Evolutionary conservation across 805 yeast genomes (phyloP).

Genomic region (Zygosaccharomyces bisporus): DNA sequence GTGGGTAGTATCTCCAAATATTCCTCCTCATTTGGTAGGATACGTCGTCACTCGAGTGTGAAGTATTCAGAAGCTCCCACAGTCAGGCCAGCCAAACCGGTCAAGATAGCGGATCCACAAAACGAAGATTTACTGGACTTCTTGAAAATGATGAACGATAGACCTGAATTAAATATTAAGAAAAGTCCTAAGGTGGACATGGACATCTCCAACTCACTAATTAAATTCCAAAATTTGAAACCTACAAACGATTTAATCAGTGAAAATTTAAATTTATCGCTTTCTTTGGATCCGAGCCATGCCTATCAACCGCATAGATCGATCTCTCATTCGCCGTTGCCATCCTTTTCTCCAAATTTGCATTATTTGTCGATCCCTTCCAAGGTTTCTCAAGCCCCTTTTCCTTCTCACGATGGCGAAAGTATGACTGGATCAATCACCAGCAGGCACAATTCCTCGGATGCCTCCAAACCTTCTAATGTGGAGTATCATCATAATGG

Average conservation of each 20-base stretch:
- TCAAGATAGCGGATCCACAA: slow-evolving; percentile 30
- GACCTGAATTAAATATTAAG: slow-evolving; percentile 45
- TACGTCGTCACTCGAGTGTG: slow-evolving; percentile 49
- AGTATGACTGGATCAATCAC: slow-evolving; percentile 7
- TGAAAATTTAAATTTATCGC: slow-evolving; percentile 53
- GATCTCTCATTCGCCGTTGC: slow-evolving; percentile 36
- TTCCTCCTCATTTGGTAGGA: slow-evolving; percentile 70
- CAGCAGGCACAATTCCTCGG: slow-evolving; percentile 19
- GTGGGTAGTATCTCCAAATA: slow-evolving; percentile 52
- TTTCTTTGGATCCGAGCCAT: slow-evolving; percentile 31
- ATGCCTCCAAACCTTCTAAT: slow-evolving; percentile 6
- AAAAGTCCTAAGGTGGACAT: slow-evolving; percentile 18
- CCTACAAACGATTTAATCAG: slow-evolving; percentile 52
- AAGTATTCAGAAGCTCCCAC: slow-evolving; percentile 34
- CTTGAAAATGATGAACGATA: slow-evolving; percentile 65
- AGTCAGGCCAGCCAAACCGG: slow-evolving; percentile 24
- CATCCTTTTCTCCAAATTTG: slow-evolving; percentile 29
- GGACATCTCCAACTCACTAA: slow-evolving; percentile 44
- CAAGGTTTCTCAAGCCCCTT: slow-evolving; percentile 26
- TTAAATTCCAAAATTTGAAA: slow-evolving; percentile 49
- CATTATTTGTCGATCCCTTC: slow-evolving; percentile 32
- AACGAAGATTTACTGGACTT: slow-evolving; percentile 58
- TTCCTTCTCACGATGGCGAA: slow-evolving; percentile 8
- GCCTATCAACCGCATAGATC: slow-evolving; percentile 20
- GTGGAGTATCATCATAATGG: slow-evolving; percentile 10